phyloP scores from a whole-genome alignment of 2,329 filamentous ascomycete genomes.

The Xylaria sp. region DNA sequence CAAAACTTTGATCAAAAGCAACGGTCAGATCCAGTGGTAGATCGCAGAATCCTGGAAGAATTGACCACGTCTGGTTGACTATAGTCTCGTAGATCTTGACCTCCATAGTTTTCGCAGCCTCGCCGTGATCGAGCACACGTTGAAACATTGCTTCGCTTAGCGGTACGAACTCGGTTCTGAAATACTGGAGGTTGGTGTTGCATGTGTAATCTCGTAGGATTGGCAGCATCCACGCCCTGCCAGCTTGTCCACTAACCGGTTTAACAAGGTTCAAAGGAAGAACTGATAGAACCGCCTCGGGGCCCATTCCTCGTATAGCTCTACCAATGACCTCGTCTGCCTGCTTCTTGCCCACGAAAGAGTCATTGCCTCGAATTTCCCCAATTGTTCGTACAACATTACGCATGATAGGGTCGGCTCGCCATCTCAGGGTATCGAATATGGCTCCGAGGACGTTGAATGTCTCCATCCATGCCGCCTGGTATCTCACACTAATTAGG shows the following conservation, averaged over 20 bases:
- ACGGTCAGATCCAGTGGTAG: conserved; percentile 80
- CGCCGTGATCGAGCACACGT: conserved; percentile 82
- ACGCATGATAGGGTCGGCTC: conserved; percentile 79
- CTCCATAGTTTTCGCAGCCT: conserved; percentile 90
- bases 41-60: conserved; percentile 93
- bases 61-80: conserved; percentile 94
- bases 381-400: conserved; percentile 82
- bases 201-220: conserved; percentile 88
- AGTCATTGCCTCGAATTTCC: conserved; percentile 85
- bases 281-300: conserved; percentile 81
- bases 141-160: conserved; percentile 92
- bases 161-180: conserved; percentile 85
- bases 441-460: conserved; percentile 89
- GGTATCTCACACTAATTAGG: conserved; percentile 88
- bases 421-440: conserved; percentile 89
- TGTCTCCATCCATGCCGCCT: conserved; percentile 93
- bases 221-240: conserved; percentile 93
- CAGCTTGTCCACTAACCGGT: conserved; percentile 79
- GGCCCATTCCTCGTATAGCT: conserved; percentile 89
- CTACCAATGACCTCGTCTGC: conserved; percentile 90
- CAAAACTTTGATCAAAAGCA: conserved; percentile 87
- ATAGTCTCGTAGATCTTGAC: conserved; percentile 94
- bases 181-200: conserved; percentile 88
- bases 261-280: conserved; percentile 87
- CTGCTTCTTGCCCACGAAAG: conserved; percentile 93